A percentile compares a stretch with the other conserved stretches of the same genome.
phyloP scores from a whole-genome alignment of 192 early-diverging fungal genomes.

The Backusella parvicylindrica region DNA sequence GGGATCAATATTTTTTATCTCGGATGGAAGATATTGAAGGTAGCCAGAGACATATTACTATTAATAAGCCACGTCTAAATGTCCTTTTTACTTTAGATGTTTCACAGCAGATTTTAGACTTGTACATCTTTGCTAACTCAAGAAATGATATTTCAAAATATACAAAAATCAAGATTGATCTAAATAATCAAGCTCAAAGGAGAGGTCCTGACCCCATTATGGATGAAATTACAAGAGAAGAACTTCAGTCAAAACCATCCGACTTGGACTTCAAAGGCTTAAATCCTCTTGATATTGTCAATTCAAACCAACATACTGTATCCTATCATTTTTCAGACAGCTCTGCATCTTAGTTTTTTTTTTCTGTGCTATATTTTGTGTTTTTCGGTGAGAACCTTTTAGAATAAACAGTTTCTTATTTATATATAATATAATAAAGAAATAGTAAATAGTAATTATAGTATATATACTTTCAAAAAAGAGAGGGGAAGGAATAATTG shows the following conservation, averaged over 20 bases:
- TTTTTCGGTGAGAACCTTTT: not conserved
- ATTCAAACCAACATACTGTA: conserved; percentile 33
- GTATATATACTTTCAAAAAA: not conserved
- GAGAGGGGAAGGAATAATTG: not conserved
- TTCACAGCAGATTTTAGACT: conserved; percentile 49
- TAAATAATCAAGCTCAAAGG: conserved; percentile 40
- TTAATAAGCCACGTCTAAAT: not conserved
- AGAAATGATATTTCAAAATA: conserved; percentile 33
- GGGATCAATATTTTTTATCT: conserved; percentile 45
- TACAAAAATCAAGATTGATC: conserved; percentile 44
- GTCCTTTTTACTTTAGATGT: conserved; percentile 31
- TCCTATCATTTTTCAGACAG: conserved; percentile 26
- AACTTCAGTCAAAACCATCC: not conserved
- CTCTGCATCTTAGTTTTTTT: not conserved
- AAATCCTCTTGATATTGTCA: conserved; percentile 23
- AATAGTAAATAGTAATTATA: not conserved
- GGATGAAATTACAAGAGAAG: conserved; percentile 18
- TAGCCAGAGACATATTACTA: conserved; percentile 15
- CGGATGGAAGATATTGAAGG: conserved; percentile 58
- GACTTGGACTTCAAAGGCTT: conserved; percentile 17
- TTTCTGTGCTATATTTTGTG: not conserved
- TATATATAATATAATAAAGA: not conserved
- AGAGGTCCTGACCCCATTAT: conserved; percentile 15
- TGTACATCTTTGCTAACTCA: conserved; percentile 37
- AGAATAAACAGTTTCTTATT: not conserved